These are phyloP conservation scores for Pleodorina starrii DNA, from an alignment of 139 green algal genomes.

Conservation along the genomic window DNA sequence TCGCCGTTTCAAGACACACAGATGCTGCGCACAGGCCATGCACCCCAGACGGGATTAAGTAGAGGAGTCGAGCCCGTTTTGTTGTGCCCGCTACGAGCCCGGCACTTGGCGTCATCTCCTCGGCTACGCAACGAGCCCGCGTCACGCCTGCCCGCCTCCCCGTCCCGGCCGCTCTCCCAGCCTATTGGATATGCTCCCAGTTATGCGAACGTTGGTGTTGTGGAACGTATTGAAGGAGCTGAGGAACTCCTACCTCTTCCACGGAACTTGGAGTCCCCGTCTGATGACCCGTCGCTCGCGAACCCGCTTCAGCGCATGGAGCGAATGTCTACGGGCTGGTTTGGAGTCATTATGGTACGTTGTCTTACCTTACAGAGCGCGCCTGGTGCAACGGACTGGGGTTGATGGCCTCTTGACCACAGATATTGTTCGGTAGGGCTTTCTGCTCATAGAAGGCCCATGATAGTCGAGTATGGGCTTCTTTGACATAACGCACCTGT, in stretches of 20 bases:
- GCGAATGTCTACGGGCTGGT: constrained; percentile 88
- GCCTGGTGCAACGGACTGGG: not conserved
- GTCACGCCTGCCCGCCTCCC: not conserved
- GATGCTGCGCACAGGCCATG: not conserved
- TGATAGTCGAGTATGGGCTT: too few species aligned
- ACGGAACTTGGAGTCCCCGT: not conserved
- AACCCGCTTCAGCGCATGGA: constrained; percentile 85
- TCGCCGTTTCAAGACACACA: too few species aligned
- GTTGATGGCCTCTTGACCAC: not conserved
- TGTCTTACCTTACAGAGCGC: constrained; percentile 73
- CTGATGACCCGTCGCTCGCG: constrained; percentile 59
- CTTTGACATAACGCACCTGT: too few species aligned
- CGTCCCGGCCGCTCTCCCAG: not conserved
- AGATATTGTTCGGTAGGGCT: too few species aligned
- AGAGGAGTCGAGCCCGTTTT: not conserved
- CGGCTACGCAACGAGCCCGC: not conserved
- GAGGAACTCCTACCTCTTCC: constrained; percentile 12
- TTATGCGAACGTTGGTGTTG: constrained; percentile 17
- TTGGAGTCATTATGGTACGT: constrained; percentile 93
- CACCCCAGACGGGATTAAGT: not conserved
- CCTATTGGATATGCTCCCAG: constrained; percentile 23
- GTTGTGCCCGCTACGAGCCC: not conserved
- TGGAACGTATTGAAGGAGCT: not conserved
- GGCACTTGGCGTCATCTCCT: not conserved
- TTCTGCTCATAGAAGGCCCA: too few species aligned